Evolutionary conservation across 805 yeast species (phyloP).

Genomic region (Nakazawaea populi): DNA sequence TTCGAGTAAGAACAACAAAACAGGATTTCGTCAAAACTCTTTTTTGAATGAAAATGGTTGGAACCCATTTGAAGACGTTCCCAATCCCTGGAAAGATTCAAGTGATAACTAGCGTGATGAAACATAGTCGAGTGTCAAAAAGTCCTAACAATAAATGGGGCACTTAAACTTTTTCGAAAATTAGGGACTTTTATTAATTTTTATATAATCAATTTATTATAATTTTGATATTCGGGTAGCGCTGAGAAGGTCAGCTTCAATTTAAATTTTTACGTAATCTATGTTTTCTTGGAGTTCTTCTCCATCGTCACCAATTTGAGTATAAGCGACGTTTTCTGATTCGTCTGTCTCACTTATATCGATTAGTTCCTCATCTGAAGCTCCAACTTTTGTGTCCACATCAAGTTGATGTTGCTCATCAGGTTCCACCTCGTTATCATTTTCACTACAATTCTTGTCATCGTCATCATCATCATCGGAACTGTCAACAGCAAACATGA

Average conservation of each 20-base stretch:
- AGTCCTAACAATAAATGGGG: background rate
- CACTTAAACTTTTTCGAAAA: background rate
- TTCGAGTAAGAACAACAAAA: background rate
- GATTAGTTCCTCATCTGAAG: background rate
- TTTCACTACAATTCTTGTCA: slow-evolving; percentile 18
- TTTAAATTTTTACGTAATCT: slow-evolving; percentile 15
- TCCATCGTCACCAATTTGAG: slow-evolving; percentile 9
- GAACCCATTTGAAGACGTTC: background rate
- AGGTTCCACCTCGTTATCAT: slow-evolving; percentile 20
- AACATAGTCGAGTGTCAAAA: too few species aligned
- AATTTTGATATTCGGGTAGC: background rate
- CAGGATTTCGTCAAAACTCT: background rate
- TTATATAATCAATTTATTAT: background rate
- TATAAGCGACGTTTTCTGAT: background rate
- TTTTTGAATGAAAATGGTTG: background rate
- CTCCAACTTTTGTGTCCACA: background rate
- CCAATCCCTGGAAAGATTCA: background rate
- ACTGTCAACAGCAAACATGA: slow-evolving; percentile 9
- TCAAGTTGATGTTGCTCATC: background rate
- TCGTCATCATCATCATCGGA: slow-evolving; percentile 12
- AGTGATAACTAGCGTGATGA: background rate
- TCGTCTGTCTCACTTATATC: slow-evolving; percentile 3
- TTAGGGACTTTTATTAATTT: background rate
- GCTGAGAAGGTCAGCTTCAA: background rate
- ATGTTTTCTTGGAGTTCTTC: slow-evolving; percentile 15